Evolutionary conservation across 2,329 filamentous ascomycete genomes (phyloP), one percentile per base, ranked within the genome.

Genomic region (Fusarium illudens): DNA sequence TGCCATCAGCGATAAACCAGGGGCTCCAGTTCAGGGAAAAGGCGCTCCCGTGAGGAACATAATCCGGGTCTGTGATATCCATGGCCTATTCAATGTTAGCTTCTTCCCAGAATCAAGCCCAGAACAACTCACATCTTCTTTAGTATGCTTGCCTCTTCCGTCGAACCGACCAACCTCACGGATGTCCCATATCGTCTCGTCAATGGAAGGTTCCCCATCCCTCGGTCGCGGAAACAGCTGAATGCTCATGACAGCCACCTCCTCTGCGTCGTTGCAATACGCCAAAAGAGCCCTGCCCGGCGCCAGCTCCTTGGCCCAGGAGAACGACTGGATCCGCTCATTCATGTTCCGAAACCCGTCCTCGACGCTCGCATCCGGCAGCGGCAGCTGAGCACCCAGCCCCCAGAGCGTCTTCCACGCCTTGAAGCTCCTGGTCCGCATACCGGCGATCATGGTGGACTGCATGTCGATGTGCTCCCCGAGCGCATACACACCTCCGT

Each of bases 401-500:
- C 84, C 84, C 86, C 86, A 89, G 2, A 87, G 79, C 1, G 85
- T 80, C 58, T 81, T 79, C 86, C 86, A 89, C 15, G 79, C 80
- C 27, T 82, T 81, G 68, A 84, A 82, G 10, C 79, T 76, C 15
- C 80, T 78, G 10, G 76, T 76, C 9, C 80, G 76, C 51, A 77
- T 74, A 4, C 76, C 76, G 5, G 73, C 71, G 34, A 68, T 68
- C 32, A 73, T 69, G 20, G 70, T 71, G 11, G 74, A 73, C 25
- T 71, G 65, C 3, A 68, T 58, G 19, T 79, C 78, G 13, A 76
- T 72, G 34, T 79, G 71, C 71, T 89, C 86, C 17, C 86, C 86
- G 44, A 87, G 83, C 15, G 85, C 77, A 15, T 83, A 77, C 22
- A 89, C 69, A 50, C 79, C 78, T 1, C 87, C 87, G 1, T 80